Base-by-base conservation (phyloP, 1,284 basidiomycete genomes). In the Cerrena zonata region DNA sequence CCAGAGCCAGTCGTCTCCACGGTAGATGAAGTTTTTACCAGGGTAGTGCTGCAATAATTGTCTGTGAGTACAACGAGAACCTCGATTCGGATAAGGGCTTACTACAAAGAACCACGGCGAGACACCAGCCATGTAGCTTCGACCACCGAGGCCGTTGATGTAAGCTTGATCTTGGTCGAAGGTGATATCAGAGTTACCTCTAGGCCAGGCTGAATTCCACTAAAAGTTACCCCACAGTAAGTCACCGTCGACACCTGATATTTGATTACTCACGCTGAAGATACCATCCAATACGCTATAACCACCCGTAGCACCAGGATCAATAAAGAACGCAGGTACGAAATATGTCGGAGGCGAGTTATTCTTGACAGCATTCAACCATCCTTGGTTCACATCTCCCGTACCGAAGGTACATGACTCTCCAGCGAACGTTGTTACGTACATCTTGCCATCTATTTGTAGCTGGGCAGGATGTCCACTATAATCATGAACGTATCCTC, bases 1-100 rank as follows among this genome's bases (percentile, higher is more conserved):
- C 53, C 79, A 75, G 15, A 80, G 69, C 75, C 77, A 80, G 61
- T 81, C 70, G 59, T 84, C 82, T 12, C 65, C 63, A 12, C 76
- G 71, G 64, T 78, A 83, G 48, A 84, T 76, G 64, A 68, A 75
- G 67, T 86, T 84, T 70, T 84, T 85, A 72, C 84, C 78, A 65
- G 70, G 81, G 1, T 70, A 68, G 42, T 73, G 4, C 71, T 71
- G 50, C 74, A 76, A 52, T 75, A 75, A 5, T 40, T 18, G 13
- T 5, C 5, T 18, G 15, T 34, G 30, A 7, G 30, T 10, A 40
- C 15, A 10, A 40, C 5, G 39, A 18, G 5, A n/a, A 40, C 13
- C 10, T 10, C 15, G 39, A 5, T 40, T 5, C 15, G 10, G 39
- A 5, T 36, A 11, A 36, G 39, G 10, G 18, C 39, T 15, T 40